Base-by-base conservation (phyloP, 2,329 filamentous ascomycete genomes). In the Beauveria bassiana region DNA sequence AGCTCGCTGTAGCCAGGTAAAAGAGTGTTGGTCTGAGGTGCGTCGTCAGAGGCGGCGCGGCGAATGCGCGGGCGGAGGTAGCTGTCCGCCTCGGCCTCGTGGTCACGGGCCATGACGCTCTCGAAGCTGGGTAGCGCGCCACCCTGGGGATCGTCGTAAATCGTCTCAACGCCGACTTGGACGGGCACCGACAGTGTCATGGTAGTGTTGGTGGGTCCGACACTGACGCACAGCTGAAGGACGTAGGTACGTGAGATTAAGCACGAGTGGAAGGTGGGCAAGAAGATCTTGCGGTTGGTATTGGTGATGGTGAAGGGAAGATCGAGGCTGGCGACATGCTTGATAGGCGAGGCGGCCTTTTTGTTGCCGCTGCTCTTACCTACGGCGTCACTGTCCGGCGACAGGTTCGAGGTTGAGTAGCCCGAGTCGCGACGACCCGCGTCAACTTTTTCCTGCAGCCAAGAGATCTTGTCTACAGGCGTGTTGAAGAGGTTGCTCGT, bases 231-330 rank as follows among this genome's bases (percentile, higher is more conserved):
- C 6, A 85, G 67, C 65, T 78, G 77, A 34, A 85, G 68, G 5
- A 78, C 75, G 69, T 86, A 86, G n/a, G 78, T 77, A 28, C 83
- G 79, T 8, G 80, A 81, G 43, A 77, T 73, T 69, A 85, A 78
- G 73, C 83, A 86, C 9, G 79, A 81, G 72, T 85, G 81, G 68
- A 85, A 86, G 5, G 80, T 81, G 0, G 83, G 83, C 24, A 85
- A 64, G 65, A 84, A 82, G 9, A 78, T 73, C 69, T 79, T 81
- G 67, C 76, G 79, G 70, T 77, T 78, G 31, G 71, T 68, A 9
- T 72, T 69, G 4, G 81, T 80, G 38, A 85, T 69, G 18, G 71
- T 68, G 62, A 86, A 72, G 1, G 82, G 81, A 1, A 86, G 68
- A 47, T 76, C 71, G 10, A 85, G 64, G 5, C 70, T 70, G 0